Evolutionary conservation across 2,329 filamentous ascomycete species (phyloP).

Genomic region (Sporothrix mexicana): DNA sequence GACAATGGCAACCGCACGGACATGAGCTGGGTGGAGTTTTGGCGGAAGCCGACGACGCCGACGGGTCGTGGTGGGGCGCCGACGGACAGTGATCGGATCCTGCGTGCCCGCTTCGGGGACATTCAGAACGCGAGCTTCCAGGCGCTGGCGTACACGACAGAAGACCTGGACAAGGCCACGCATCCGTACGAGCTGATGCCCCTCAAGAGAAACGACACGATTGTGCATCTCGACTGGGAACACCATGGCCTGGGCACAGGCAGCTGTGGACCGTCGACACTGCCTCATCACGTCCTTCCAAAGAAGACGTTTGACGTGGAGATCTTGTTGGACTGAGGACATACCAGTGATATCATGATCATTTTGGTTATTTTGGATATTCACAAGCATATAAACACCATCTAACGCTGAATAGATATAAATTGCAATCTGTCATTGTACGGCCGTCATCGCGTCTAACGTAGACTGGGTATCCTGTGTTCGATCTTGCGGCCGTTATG

Average conservation of each 20-base stretch:
- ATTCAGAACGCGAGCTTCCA: conserved; percentile 54
- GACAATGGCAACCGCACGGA: conserved; percentile 70
- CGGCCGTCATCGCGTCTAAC: background rate
- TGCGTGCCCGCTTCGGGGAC: conserved; percentile 54
- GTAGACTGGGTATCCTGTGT: conserved; percentile 4
- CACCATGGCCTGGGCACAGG: conserved; percentile 69
- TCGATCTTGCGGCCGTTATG: background rate
- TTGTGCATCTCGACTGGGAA: conserved; percentile 64
- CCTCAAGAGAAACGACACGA: conserved; percentile 54
- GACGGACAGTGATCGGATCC: conserved; percentile 39
- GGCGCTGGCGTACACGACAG: conserved; percentile 60
- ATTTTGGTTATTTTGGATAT: background rate
- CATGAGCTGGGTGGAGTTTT: conserved; percentile 63
- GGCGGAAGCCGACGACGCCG: conserved; percentile 31
- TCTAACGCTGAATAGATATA: background rate
- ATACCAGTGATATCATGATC: background rate
- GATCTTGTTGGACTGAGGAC: conserved; percentile 50
- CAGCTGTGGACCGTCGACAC: conserved; percentile 64
- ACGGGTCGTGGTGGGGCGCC: background rate
- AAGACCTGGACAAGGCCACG: conserved; percentile 58
- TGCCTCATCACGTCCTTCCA: conserved; percentile 53
- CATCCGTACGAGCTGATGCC: conserved; percentile 67
- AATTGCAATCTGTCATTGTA: background rate
- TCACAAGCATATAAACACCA: background rate
- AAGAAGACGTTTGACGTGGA: conserved; percentile 51